Base-by-base conservation (phyloP, 2,329 filamentous ascomycete genomes). In the Cladosporium phlei region DNA sequence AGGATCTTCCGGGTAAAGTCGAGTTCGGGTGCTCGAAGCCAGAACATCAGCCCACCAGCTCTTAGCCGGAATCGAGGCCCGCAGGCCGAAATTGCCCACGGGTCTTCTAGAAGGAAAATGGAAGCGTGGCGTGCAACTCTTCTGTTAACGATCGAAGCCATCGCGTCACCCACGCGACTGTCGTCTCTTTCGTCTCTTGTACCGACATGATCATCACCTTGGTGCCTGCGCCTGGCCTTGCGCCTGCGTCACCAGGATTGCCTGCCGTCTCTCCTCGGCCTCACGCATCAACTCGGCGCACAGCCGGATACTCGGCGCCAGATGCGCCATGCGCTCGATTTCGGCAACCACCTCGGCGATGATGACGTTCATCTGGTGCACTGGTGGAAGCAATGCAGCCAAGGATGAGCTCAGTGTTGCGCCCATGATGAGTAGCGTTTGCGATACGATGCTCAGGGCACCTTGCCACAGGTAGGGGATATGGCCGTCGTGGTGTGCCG, bases 381-480 rank as follows among this genome's bases (percentile, higher is more conserved):
- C 68, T 1, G 76, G 70, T 7, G 76, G 74, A 22, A 91, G 71
- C 30, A 90, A 80, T 39, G 72, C 76, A 19, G 79, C 80, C 3
- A 91, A 76, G 4, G 82, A 82, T 1, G 82, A 81, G 7, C 83
- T 89, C 80, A 91, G 86, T 12, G 84, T 88, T 12, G 86, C 85
- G 5, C 86, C 87, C 86, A 93, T 91, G 25, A 93, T 79, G 33
- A 93, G 73, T 12, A 93, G 72, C 2, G 85, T 85, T 65, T 93
- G 87, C 5, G 85, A 88, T 17, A 90, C 85, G 60, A 93, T 87
- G 17, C 85, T 89, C 28, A 93, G 74, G 7, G 86, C 85, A 14
- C 86, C 86, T 69, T 91, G 87, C 83, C 86, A 93, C 16, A 91
- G 76, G 66, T 91, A 93, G 10, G 86, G 86, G 70, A 93, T 83